Evolutionary conservation across 169 alveolate species (phyloP).

Genomic region (Eimeria maxima): DNA sequence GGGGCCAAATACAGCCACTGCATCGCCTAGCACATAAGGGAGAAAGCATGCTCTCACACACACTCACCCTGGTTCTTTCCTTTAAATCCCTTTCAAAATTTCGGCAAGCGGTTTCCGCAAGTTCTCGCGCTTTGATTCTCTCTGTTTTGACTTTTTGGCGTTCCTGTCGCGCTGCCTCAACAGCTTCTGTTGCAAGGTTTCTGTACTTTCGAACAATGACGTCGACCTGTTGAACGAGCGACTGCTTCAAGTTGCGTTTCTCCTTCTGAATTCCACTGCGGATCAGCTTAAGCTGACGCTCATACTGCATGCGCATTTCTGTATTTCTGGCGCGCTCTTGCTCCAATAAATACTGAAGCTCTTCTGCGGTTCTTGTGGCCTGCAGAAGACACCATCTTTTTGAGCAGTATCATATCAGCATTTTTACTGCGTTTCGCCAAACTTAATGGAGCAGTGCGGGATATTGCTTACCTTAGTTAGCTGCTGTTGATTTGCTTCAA

Average conservation of each 20-base stretch:
- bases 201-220: conserved; percentile 74
- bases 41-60: neutral
- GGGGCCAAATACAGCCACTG: neutral
- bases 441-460: neutral
- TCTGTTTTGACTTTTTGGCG: conserved; percentile 72
- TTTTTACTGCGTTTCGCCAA: neutral
- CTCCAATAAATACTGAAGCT: conserved; percentile 66
- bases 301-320: conserved; percentile 73
- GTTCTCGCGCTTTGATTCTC: conserved; percentile 62
- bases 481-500: conserved; percentile 21
- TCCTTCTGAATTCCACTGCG: conserved; percentile 73
- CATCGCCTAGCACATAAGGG: neutral
- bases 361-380: conserved; percentile 60
- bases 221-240: conserved; percentile 66
- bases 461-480: conserved; percentile 31
- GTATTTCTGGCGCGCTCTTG: conserved; percentile 73
- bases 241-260: conserved; percentile 42
- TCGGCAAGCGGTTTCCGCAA: conserved; percentile 76
- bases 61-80: conserved; percentile 73
- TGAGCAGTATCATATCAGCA: neutral
- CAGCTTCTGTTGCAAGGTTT: conserved; percentile 75
- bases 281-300: conserved; percentile 59
- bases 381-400: neutral
- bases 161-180: conserved; percentile 69
- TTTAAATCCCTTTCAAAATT: conserved; percentile 76